Percentiles rank a stretch among this genome's conserved stretches.
phyloP scores from a whole-genome alignment of 1,284 basidiomycete genomes.

The Xerocomus nothofagi region DNA sequence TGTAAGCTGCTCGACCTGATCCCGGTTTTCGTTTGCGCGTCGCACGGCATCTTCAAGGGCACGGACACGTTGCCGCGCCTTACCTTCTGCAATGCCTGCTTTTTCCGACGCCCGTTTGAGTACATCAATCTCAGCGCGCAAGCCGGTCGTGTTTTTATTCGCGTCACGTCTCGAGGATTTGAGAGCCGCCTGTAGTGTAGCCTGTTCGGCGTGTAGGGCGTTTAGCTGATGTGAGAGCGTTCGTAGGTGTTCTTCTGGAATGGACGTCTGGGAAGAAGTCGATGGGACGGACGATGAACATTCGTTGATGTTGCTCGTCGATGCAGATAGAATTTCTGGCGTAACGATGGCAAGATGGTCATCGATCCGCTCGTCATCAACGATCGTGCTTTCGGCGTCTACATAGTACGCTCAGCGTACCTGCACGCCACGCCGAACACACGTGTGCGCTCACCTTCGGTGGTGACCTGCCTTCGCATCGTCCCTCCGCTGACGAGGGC shows the following conservation, averaged over 20 bases:
- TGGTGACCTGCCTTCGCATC: constrained; percentile 61
- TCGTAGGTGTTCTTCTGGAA: constrained; percentile 58
- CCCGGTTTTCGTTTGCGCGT: constrained; percentile 58
- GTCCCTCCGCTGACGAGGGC: constrained; percentile 64
- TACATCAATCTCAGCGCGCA: constrained; percentile 73
- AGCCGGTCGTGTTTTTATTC: constrained; percentile 69
- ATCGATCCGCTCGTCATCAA: constrained; percentile 21
- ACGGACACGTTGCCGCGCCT: constrained; percentile 71
- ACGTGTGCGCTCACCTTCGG: constrained; percentile 46
- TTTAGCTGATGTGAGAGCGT: constrained; percentile 63
- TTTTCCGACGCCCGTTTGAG: constrained; percentile 74
- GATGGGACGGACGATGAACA: constrained; percentile 18
- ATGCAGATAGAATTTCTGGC: constrained; percentile 21
- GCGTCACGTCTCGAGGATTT: constrained; percentile 70
- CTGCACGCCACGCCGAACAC: constrained; percentile 5
- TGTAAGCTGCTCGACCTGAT: constrained; percentile 53
- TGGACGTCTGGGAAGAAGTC: constrained; percentile 34
- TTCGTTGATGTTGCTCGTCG: constrained; percentile 18
- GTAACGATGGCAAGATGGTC: constrained; percentile 12
- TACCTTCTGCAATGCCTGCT: constrained; percentile 58
- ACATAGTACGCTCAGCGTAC: constrained; percentile 7
- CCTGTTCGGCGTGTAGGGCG: constrained; percentile 56
- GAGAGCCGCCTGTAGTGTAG: constrained; percentile 57
- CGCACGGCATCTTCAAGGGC: constrained; percentile 77
- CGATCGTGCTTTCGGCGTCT: constrained; percentile 29